Percentiles rank a stretch among this genome's conserved stretches.
These are phyloP conservation scores for Populus nigra DNA, from an alignment of 345 rosid species.

Conservation along the genomic window DNA sequence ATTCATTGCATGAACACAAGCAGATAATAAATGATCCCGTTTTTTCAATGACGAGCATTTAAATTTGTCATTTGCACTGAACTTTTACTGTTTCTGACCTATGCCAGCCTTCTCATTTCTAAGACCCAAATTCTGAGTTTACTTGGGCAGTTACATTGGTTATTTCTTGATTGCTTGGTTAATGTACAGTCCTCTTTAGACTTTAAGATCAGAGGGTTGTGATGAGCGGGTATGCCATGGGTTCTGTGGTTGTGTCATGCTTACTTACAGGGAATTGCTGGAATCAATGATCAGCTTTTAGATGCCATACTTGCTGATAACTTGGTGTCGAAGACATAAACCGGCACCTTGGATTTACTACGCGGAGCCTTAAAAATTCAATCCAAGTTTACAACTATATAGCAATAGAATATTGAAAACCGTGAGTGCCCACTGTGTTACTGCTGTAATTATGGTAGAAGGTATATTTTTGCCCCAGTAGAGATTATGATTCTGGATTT, in stretches of 20 bases:
- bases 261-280: background rate
- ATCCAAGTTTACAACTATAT: too few species aligned
- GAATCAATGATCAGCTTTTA: background rate
- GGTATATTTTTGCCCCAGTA: background rate
- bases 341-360: background rate
- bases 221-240: background rate
- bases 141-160: background rate
- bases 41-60: background rate
- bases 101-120: background rate
- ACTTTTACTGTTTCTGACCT: background rate
- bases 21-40: background rate
- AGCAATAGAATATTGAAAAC: background rate
- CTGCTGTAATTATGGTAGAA: background rate
- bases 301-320: background rate
- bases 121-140: background rate
- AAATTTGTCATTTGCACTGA: background rate
- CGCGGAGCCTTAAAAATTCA: background rate
- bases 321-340: background rate
- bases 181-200: background rate
- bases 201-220: background rate
- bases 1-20: conserved; percentile 21
- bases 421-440: background rate
- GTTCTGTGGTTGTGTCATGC: background rate
- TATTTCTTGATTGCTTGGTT: background rate
- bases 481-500: background rate